phyloP scores from a whole-genome alignment of 192 early-diverging fungal species.

The Thamnidium elegans region DNA sequence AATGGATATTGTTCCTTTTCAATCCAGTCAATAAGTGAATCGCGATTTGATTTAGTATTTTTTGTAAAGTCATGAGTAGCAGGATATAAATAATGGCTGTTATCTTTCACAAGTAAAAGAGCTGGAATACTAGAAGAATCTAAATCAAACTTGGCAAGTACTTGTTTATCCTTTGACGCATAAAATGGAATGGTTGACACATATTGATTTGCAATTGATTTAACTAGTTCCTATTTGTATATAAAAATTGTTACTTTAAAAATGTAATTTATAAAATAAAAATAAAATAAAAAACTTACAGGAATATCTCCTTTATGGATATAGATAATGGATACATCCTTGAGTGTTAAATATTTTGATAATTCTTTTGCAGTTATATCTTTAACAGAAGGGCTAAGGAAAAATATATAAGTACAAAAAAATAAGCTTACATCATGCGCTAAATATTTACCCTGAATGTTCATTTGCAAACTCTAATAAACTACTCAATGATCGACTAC shows the following conservation, averaged over 20 bases:
- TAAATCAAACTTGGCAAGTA: conserved; percentile 22
- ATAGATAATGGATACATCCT: conserved; percentile 55
- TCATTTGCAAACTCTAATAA: conserved; percentile 21
- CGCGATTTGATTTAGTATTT: conserved; percentile 30
- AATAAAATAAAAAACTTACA: background rate
- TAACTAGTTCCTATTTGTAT: conserved; percentile 14
- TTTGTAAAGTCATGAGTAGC: conserved; percentile 12
- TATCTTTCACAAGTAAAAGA: conserved; percentile 62
- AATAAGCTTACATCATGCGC: no score
- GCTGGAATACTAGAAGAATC: conserved; percentile 37
- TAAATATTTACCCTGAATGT: conserved; percentile 8
- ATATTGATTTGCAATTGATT: conserved; percentile 23
- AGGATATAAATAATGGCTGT: conserved; percentile 23
- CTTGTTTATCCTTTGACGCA: conserved; percentile 29
- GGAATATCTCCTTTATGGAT: conserved; percentile 46
- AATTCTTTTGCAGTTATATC: conserved; percentile 37
- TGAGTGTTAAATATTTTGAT: conserved; percentile 33
- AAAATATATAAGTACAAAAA: background rate
- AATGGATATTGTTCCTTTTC: conserved; percentile 64
- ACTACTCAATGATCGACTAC: conserved; percentile 12
- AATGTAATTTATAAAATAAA: background rate
- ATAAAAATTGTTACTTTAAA: background rate
- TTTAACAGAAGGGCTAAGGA: conserved; percentile 19
- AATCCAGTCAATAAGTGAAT: conserved; percentile 57
- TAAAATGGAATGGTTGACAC: conserved; percentile 33